phyloP scores from a whole-genome alignment of 257 asterid species.

The Apocynum venetum region DNA sequence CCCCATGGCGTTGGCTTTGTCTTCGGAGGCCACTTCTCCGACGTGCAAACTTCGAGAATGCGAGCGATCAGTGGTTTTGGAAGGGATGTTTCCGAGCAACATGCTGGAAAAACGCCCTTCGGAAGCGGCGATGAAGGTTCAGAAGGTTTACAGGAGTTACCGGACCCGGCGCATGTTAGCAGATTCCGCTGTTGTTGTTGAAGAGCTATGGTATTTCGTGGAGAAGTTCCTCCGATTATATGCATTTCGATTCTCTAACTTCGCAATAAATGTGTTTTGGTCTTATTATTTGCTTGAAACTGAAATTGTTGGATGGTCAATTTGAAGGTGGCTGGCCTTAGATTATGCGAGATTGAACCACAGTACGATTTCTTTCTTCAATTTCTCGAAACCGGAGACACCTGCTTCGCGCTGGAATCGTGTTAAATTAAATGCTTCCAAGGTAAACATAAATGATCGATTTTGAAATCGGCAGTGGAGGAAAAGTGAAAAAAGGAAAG shows the following conservation, averaged over 20 bases:
- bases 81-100: constrained; percentile 13
- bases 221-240: not conserved
- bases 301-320: constrained; percentile 10
- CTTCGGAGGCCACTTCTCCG: constrained; percentile 8
- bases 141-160: constrained; percentile 84
- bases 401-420: constrained; percentile 88
- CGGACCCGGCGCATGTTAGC: constrained; percentile 97
- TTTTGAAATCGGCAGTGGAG: not conserved
- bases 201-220: constrained; percentile 67
- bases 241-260: not conserved
- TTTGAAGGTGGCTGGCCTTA: constrained; percentile 81
- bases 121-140: constrained; percentile 73
- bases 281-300: not conserved
- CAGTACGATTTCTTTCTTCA: constrained; percentile 82
- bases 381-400: constrained; percentile 73
- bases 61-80: constrained; percentile 16
- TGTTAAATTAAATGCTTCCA: constrained; percentile 64
- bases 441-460: constrained; percentile 32
- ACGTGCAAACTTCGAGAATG: constrained; percentile 8
- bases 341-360: constrained; percentile 77
- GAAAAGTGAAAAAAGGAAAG: no score
- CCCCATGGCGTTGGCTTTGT: not conserved
- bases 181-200: constrained; percentile 92
- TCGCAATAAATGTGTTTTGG: not conserved
- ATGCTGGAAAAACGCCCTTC: constrained; percentile 27